These are phyloP conservation scores for Staphylotrichum longicolle DNA, from an alignment of 495 filamentous ascomycete species.

Conservation along the genomic window DNA sequence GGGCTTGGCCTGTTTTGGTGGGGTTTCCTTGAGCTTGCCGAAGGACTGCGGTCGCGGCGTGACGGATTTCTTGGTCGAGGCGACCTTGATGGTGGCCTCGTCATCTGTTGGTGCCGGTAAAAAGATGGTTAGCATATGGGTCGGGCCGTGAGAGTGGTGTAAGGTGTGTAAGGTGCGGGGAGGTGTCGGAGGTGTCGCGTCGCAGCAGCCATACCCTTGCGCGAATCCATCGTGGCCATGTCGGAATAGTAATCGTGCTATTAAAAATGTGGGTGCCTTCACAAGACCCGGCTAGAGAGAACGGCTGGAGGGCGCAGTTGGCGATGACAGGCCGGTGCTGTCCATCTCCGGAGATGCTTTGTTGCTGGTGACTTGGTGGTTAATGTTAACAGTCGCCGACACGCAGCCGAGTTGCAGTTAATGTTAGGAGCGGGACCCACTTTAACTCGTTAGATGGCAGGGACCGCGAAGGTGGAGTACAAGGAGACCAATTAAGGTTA, in stretches of 20 bases:
- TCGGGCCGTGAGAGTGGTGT: background rate
- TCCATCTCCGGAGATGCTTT: conserved; percentile 15
- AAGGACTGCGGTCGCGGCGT: conserved; percentile 26
- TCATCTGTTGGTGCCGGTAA: conserved; percentile 36
- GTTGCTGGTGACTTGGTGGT: background rate
- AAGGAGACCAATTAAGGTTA: conserved; percentile 20
- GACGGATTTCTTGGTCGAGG: conserved; percentile 56
- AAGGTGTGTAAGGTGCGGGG: background rate
- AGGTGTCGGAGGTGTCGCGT: background rate
- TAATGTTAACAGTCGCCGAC: background rate
- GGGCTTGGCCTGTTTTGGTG: conserved; percentile 56
- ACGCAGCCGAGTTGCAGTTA: background rate
- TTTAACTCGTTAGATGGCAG: no score
- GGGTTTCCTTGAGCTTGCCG: conserved; percentile 65
- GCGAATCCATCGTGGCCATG: conserved; percentile 33
- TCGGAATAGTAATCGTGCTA: conserved; percentile 13
- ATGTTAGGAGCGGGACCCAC: no score
- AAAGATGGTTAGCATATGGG: background rate
- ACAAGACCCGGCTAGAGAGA: background rate
- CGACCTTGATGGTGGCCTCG: conserved; percentile 57
- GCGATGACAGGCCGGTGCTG: conserved; percentile 4
- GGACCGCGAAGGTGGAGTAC: conserved; percentile 16
- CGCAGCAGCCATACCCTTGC: conserved; percentile 29
- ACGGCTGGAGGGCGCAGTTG: background rate
- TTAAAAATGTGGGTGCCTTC: conserved; percentile 19